Conservation (phyloP, 2,329 filamentous ascomycete genomes). For the Elsinoe australis region DNA sequence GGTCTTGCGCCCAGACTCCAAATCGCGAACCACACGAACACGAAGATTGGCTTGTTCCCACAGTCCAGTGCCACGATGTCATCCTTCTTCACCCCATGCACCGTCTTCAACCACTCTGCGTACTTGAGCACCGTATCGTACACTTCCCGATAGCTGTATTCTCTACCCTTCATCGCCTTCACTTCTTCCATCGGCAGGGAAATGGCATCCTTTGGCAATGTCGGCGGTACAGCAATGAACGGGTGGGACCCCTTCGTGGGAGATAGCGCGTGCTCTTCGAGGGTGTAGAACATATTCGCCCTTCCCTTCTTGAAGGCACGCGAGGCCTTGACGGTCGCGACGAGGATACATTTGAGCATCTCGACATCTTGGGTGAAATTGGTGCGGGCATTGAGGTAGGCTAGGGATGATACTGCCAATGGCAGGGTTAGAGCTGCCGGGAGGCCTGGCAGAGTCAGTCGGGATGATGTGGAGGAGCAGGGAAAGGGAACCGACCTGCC, state of each 20-base stretch:
- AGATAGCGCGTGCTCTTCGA: slow-evolving; percentile 59
- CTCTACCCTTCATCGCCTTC: slow-evolving; percentile 22
- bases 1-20: slow-evolving; percentile 79
- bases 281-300: slow-evolving; percentile 64
- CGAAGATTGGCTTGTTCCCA: slow-evolving; percentile 69
- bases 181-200: slow-evolving; percentile 20
- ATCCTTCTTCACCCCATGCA: slow-evolving; percentile 55
- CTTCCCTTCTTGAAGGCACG: slow-evolving; percentile 42
- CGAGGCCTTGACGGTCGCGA: neutral
- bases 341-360: slow-evolving; percentile 8
- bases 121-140: slow-evolving; percentile 66
- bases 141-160: slow-evolving; percentile 66
- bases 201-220: slow-evolving; percentile 20
- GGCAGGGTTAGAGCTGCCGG: slow-evolving; percentile 27
- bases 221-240: slow-evolving; percentile 29
- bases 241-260: slow-evolving; percentile 35
- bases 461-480: neutral
- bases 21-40: slow-evolving; percentile 67
- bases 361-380: slow-evolving; percentile 18
- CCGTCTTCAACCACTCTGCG: slow-evolving; percentile 64
- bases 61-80: slow-evolving; percentile 77
- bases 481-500: neutral
- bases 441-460: slow-evolving; percentile 9
- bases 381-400: slow-evolving; percentile 63
- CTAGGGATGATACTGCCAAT: slow-evolving; percentile 56